These are phyloP conservation scores for Sporothrix variecibatus DNA, from an alignment of 2,329 filamentous ascomycete genomes.

Conservation along the genomic window DNA sequence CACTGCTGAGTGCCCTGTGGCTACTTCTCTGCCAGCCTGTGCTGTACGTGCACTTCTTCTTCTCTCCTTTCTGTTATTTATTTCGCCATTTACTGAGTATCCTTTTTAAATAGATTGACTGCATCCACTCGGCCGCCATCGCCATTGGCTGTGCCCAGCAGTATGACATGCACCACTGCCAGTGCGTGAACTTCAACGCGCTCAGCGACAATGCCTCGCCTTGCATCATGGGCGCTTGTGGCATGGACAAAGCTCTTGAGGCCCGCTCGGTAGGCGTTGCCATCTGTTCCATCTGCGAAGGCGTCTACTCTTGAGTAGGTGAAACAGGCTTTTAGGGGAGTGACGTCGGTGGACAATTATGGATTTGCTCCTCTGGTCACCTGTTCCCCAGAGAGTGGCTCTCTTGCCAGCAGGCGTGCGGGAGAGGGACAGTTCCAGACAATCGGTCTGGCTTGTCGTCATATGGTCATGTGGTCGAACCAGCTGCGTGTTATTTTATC, in stretches of 20 bases:
- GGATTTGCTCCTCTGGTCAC: background rate
- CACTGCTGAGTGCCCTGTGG: background rate
- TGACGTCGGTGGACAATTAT: background rate
- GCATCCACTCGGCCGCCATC: constrained; percentile 1
- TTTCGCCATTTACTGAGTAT: background rate
- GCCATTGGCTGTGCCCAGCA: background rate
- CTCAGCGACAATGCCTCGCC: background rate
- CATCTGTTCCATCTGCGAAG: constrained; percentile 12
- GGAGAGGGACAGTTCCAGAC: background rate
- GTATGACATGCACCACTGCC: background rate
- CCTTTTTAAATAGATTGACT: background rate
- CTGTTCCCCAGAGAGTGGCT: background rate
- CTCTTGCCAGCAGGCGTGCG: background rate
- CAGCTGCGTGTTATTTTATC: background rate
- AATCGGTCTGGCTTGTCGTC: background rate
- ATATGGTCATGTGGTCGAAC: background rate
- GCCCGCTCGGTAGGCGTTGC: background rate
- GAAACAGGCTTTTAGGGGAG: background rate
- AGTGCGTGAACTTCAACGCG: background rate
- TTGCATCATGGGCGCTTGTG: background rate
- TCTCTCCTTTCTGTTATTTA: background rate
- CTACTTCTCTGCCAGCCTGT: background rate
- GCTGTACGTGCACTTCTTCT: background rate
- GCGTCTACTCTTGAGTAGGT: background rate
- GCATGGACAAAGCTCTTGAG: background rate